Evolutionary conservation across 441 rosid species (phyloP), one percentile per base, ranked within the genome.

Genomic region (Adansonia grandidieri): DNA sequence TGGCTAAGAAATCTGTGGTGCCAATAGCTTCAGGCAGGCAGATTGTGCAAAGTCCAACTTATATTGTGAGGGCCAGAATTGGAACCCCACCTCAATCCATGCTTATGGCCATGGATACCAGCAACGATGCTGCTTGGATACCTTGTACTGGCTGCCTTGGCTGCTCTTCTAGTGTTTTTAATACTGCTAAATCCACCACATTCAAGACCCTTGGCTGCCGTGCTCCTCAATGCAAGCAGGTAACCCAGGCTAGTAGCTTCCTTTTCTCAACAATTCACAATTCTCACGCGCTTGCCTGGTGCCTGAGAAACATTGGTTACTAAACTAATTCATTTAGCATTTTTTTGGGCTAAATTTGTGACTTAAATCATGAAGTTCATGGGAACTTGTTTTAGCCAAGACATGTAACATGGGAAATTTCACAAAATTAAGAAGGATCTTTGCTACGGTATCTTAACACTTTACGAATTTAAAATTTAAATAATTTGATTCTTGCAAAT

Each of bases 31-130:
- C 97, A 0, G 98, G 96, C 60, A 86, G 95, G 40, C 91, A 84
- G 88, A 85, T 88, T 15, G 62, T 83, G 47, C 97, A 93, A 86
- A 93, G 91, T 83, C 98, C 99, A 37, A 93, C 93, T 76, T 95
- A 95, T 40, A 81, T 95, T 28, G 89, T 91, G 14, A 85, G 88
- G 82, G 90, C 89, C 57, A 86, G 87, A 32, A 83, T 95, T 9
- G 98, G 99, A 50, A 91, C 96, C 7, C 99, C 99, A 0, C 83
- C 96, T 4, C 97, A 95, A 79, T 72, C 92, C 79, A 44, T 95
- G 90, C 93, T 92, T 50, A 81, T 93, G 88, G 97, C 98, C 73
- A 77, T 96, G 86, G 99, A 96, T 79, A 96, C 90, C 20, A 93
- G 98, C 88, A 91, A 83, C 61, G 99, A 95, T 70, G 92, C 88